phyloP scores from a whole-genome alignment of 768 basidiomycete genomes.

The Lentinula sp. region DNA sequence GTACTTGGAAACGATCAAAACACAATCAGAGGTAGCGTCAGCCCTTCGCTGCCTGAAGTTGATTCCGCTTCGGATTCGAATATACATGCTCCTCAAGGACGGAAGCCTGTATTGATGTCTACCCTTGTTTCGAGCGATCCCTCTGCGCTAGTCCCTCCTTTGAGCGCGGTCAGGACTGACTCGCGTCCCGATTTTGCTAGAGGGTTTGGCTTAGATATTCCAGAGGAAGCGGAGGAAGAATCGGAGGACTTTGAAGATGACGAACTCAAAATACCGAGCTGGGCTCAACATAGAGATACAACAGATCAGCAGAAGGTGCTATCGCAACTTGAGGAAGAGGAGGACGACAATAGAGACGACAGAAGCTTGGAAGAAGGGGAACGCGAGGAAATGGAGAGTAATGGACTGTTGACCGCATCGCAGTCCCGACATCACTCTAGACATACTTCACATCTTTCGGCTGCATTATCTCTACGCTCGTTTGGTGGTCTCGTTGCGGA shows the following conservation, averaged over 20 bases:
- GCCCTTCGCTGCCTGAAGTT: conserved; percentile 12
- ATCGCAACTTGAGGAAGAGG: not conserved
- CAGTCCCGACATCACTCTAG: conserved; percentile 58
- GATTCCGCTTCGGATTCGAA: conserved; percentile 15
- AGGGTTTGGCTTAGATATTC: conserved; percentile 78
- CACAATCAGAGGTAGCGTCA: not conserved
- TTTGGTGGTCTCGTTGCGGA: conserved; percentile 47
- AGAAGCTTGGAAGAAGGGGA: conserved; percentile 32
- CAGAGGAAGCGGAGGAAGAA: conserved; percentile 51
- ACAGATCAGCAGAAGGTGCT: conserved; percentile 14
- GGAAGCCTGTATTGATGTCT: conserved; percentile 38
- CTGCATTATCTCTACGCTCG: conserved; percentile 60
- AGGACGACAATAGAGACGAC: conserved; percentile 19
- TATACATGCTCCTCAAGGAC: conserved; percentile 53
- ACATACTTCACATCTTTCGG: conserved; percentile 61
- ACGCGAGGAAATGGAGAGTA: conserved; percentile 25
- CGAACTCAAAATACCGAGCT: conserved; percentile 19
- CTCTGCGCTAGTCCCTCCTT: conserved; percentile 32
- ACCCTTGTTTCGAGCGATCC: conserved; percentile 13
- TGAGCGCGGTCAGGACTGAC: conserved; percentile 37
- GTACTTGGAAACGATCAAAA: conserved; percentile 45
- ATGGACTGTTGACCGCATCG: conserved; percentile 38
- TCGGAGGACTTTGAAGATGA: conserved; percentile 34
- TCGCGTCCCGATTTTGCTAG: conserved; percentile 68
- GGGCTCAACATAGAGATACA: conserved; percentile 15